Base-by-base conservation (phyloP, 2,329 filamentous ascomycete species). In the Xylaria sp. region DNA sequence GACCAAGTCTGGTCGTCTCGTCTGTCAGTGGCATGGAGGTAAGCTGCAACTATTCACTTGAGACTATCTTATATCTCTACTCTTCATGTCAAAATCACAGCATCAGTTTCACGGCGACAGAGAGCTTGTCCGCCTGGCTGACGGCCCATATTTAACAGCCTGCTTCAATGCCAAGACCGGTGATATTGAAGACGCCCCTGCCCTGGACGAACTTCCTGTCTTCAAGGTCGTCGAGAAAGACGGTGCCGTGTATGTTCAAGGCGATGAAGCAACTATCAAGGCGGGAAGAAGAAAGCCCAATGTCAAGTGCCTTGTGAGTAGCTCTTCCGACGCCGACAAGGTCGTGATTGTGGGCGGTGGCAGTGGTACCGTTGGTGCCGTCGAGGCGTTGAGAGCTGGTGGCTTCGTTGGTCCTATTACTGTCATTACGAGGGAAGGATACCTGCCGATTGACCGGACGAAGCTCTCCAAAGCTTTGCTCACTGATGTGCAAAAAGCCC, bases 1-100 rank as follows among this genome's bases (percentile, higher is more conserved):
- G 64, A 90, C 90, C 6, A 84, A 85, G 2, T 87, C 89, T 66
- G 94, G 94, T 4, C 83, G 91, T 54, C 76, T 99, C 63, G 96
- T 91, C 5, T 99, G 94, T 73, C 92, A 93, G 2, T 97, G 94
- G 94, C 93, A 97, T 73, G 93, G 93, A 78, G 91, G 91, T 94
- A 73, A 65, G 80, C 73, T 37, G 49, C n/a, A 51, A 48, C 16
- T 11, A 18, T n/a, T 51, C 47, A 16, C 13, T n/a, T 23, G 16
- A 34, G 54, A 34, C 2, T 10, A 6, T 19, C 13, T 48, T 35
- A 4, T 30, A 5, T 11, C 23, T 35, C 23, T 50, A n/a, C 18
- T 59, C 16, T 55, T 13, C 47, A 11, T 2, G 18, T 5, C 8
- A 30, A 9, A 8, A 3, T 30, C 7, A 42, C 37, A 51, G 49